Evolutionary conservation across 441 rosid species (phyloP), one percentile per base, ranked within the genome.

Genomic region (Flueggea neowawraea): DNA sequence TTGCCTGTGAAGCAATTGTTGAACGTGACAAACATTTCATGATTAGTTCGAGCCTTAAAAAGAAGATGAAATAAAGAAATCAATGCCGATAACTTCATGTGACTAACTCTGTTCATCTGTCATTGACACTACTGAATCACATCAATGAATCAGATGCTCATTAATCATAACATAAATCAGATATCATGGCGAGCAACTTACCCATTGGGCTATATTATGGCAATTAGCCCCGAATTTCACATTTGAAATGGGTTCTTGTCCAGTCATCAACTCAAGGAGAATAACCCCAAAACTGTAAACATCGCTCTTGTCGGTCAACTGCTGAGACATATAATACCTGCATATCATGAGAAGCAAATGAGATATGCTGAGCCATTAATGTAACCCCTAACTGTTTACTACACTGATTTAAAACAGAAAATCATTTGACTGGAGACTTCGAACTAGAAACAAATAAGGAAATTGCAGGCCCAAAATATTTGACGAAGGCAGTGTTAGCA

Each of bases 281-380:
- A 95, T 95, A 65, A 95, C 99, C 5, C 98, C 99, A 0, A 95
- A 95, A 86, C 98, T 89, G 58, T 95, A 95, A 39, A 95, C 98
- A 53, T 92, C 96, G 31, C 98, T 92, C 74, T 84, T 92, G 57
- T 87, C 93, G 0, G 98, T 92, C 33, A 85, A 81, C 57, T 87
- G 98, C 75, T 95, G 99, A 58, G 99, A 95, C 75, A 89, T 88
- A 44, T 91, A 91, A 68, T 95, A 95, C 90, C 96, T 95, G 82
- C 4, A 51, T 17, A 73, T 41, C 75, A 71, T 65, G 49, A 58
- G 32, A 61, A 36, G 16, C 51, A 65, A 67, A 51, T 22, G 4
- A 12, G 13, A 54, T 22, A 22, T 22, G 28, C 28, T 22, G 28
- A 22, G 28, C 28, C 28, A 22, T 22, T 22, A 22, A 22, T 1